Conservation (phyloP, 768 basidiomycete genomes). For the Suillus americanus region DNA sequence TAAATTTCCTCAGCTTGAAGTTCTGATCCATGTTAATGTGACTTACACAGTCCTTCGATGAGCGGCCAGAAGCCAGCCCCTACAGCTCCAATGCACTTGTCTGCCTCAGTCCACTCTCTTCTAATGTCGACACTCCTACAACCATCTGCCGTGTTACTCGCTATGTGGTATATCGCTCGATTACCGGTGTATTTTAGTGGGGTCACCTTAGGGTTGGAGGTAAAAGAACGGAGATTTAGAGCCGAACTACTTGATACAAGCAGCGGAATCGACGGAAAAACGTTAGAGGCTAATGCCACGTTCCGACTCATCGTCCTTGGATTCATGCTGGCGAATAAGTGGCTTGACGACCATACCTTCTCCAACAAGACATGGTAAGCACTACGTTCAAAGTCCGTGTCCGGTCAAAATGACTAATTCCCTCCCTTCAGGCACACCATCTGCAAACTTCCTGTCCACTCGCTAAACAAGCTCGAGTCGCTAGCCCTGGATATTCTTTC, state of each 20-base stretch:
- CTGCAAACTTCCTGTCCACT: slow-evolving; percentile 69
- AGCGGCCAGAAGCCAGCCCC: slow-evolving; percentile 32
- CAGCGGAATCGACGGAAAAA: slow-evolving; percentile 42
- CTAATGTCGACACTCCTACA: slow-evolving; percentile 78
- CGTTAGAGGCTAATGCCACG: slow-evolving; percentile 57
- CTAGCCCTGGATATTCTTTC: slow-evolving; percentile 68
- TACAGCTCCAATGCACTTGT: slow-evolving; percentile 44
- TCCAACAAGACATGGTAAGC: slow-evolving; percentile 86
- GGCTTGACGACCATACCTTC: slow-evolving; percentile 87
- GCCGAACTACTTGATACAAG: slow-evolving; percentile 54
- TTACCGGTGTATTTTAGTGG: slow-evolving; percentile 69
- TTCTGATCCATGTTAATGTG: slow-evolving; percentile 14
- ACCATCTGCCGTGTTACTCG: slow-evolving; percentile 76
- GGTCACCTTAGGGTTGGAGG: slow-evolving; percentile 47
- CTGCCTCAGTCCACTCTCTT: slow-evolving; percentile 66
- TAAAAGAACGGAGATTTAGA: slow-evolving; percentile 65
- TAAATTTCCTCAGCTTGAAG: slow-evolving; percentile 1
- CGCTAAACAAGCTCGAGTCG: slow-evolving; percentile 70
- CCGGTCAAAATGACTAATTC: slow-evolving; percentile 7
- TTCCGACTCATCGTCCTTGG: slow-evolving; percentile 78
- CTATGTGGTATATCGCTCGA: slow-evolving; percentile 80
- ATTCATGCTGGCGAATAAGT: slow-evolving; percentile 86
- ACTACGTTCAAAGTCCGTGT: background rate
- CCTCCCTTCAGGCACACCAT: slow-evolving; percentile 65
- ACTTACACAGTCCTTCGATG: slow-evolving; percentile 24